These are phyloP conservation scores for Adiantum capillusveneris DNA, from an alignment of 75 land plant genomes.

Conservation along the genomic window DNA sequence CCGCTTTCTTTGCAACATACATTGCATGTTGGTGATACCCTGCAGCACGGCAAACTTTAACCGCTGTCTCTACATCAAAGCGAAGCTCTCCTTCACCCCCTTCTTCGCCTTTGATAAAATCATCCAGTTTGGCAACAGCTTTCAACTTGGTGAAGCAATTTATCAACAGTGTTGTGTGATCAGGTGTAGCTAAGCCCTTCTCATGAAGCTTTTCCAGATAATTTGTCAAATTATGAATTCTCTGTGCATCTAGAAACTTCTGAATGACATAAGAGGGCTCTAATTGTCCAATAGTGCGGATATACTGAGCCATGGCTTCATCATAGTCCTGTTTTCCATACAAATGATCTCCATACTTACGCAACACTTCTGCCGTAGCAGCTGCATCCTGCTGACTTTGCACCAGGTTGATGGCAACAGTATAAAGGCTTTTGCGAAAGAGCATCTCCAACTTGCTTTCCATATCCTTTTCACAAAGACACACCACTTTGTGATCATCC, in stretches of 20 bases:
- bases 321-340: slow-evolving; percentile 90
- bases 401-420: slow-evolving; percentile 93
- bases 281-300: slow-evolving; percentile 87
- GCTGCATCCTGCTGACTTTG: slow-evolving; percentile 97
- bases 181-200: slow-evolving; percentile 89
- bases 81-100: slow-evolving; percentile 60
- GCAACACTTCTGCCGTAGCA: slow-evolving; percentile 91
- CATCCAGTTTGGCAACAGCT: slow-evolving; percentile 79
- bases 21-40: slow-evolving; percentile 96
- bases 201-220: slow-evolving; percentile 95
- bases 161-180: slow-evolving; percentile 88
- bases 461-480: slow-evolving; percentile 93
- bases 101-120: slow-evolving; percentile 79
- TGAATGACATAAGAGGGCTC: slow-evolving; percentile 98
- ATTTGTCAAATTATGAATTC: slow-evolving; percentile 84
- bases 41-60: slow-evolving; percentile 88
- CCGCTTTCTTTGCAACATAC: slow-evolving; percentile 86
- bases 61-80: slow-evolving; percentile 97
- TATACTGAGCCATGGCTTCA: slow-evolving; percentile 95
- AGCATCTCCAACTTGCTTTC: slow-evolving; percentile 97
- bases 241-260: slow-evolving; percentile 95
- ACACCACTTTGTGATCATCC: slow-evolving; percentile 60
- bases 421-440: slow-evolving; percentile 84
- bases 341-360: slow-evolving; percentile 94
- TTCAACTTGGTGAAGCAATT: slow-evolving; percentile 96